phyloP scores from a whole-genome alignment of 208 protist species.

The Plasmodiophora brassicae region DNA sequence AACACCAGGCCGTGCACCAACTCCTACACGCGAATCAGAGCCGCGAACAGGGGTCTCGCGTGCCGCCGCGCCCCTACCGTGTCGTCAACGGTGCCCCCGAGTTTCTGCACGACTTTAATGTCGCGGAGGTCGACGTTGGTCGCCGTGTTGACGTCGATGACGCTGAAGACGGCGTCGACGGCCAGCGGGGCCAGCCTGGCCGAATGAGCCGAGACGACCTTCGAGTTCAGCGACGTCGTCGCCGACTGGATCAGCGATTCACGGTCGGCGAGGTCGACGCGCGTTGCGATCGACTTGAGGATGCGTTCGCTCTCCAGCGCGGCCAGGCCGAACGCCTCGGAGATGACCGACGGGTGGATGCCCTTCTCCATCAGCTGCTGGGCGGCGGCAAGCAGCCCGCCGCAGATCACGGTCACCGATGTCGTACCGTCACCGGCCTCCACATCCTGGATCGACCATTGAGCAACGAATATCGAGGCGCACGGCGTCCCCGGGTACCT shows the following conservation, averaged over 20 bases:
- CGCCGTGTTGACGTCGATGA: constrained; percentile 69
- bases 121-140: constrained; percentile 94
- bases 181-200: constrained; percentile 93
- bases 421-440: constrained; percentile 99
- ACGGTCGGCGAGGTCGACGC: constrained; percentile 83
- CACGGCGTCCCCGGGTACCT: constrained; percentile 96
- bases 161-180: constrained; percentile 89
- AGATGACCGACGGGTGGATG: constrained; percentile 92
- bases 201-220: constrained; percentile 70
- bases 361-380: constrained; percentile 82
- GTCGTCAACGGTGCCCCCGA: constrained; percentile 94
- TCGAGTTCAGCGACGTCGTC: constrained; percentile 95
- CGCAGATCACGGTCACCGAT: constrained; percentile 94
- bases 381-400: constrained; percentile 80
- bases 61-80: no score
- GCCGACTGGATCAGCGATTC: constrained; percentile 86
- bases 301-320: constrained; percentile 58
- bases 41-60: no score
- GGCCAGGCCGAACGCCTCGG: constrained; percentile 81
- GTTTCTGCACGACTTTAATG: constrained; percentile 81
- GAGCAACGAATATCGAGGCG: constrained; percentile 64
- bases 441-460: constrained; percentile 81
- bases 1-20: constrained; percentile 88
- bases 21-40: no score
- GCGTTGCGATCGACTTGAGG: constrained; percentile 81